Evolutionary conservation across 2,329 filamentous ascomycete species (phyloP), one percentile per base, ranked within the genome.

Genomic region (Aspergillus intermedius): DNA sequence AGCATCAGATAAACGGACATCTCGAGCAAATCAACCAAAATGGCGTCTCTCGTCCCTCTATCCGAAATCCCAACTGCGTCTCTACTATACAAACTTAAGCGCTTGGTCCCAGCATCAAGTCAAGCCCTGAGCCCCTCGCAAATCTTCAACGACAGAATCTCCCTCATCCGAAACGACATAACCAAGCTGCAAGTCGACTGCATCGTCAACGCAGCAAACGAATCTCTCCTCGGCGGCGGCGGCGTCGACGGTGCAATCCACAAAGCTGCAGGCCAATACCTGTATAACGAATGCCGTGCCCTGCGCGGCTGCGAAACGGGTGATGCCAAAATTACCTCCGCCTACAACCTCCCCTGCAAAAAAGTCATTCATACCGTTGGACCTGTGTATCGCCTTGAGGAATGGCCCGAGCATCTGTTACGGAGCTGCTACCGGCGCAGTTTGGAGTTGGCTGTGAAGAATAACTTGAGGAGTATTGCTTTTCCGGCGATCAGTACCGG

Each of bases 141-240:
- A 48, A 58, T 68, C 8, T 73, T 87, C 39, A 69, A 69, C 45
- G 56, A 67, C 37, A 65, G 50, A n/a, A 77, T 96, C 59, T 81
- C 80, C 42, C 72, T 91, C 34, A 77, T 89, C 55, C 79, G 81
- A 49, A 81, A 82, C 57, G 89, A 95, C 67, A 94, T 97, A 67
- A 96, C 91, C 12, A 82, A 76, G 12, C 80, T 97, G 3, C 66
- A 77, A 28, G 78, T 90, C 42, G 88, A 90, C 62, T 86, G 86
- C 54, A 93, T 96, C 58, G 91, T 97, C 66, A 97, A 97, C 66
- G 91, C 93, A 1, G 91, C 93, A 41, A 97, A 97, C 67, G 71
- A 70, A 8, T 78, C 77, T 1, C 80, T 97, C 0, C 77, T 87
- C 0, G 90, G 91, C 47, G 93, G 93, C 46, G 89, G 90, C n/a